Base-by-base conservation (phyloP, 257 asterid species). In the Henckelia pumila region DNA sequence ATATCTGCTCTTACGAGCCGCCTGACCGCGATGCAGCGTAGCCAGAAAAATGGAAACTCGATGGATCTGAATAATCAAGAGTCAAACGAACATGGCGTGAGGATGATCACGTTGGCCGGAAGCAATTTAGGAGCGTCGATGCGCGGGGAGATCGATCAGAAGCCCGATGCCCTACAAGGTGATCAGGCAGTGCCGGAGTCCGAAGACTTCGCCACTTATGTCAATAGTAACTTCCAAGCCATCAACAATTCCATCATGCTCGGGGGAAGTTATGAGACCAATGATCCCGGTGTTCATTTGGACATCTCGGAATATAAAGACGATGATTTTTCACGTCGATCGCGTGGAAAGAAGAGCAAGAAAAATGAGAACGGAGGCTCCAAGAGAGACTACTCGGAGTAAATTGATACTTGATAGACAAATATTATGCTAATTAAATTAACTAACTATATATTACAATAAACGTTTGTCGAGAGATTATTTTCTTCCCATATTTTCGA, bases 281-380 rank as follows among this genome's bases (percentile, higher is more conserved):
- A 94, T 19, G 95, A 94, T 74, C 99, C 99, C 0, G 99, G 99
- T 14, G 95, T 94, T 25, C 99, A 91, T 77, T 62, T 94, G 84
- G 91, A 88, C 66, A 65, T 94, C 64, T 33, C 87, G 4, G 97
- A 94, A 29, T 76, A 74, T 26, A 26, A 63, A 19, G 88, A 85
- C 23, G 69, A 66, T 29, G 28, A 61, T 17, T 72, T 62, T 29
- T 23, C 20, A 55, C 66, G 56, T 59, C 13, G 33, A 37, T 61
- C 56, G 40, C 66, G 25, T 6, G 84, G 69, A 16, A 78, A 75
- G 70, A 79, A 68, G 76, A 81, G 61, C 23, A 75, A 59, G 78
- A 79, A 69, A 66, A 71, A 66, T 16, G 75, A 69, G 68, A 79
- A 47, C 61, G 78, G 56, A 63, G 52, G 73, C 56, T 64, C 79